phyloP scores from a whole-genome alignment of 148 eudicot genomes.

The Chenopodium album region DNA sequence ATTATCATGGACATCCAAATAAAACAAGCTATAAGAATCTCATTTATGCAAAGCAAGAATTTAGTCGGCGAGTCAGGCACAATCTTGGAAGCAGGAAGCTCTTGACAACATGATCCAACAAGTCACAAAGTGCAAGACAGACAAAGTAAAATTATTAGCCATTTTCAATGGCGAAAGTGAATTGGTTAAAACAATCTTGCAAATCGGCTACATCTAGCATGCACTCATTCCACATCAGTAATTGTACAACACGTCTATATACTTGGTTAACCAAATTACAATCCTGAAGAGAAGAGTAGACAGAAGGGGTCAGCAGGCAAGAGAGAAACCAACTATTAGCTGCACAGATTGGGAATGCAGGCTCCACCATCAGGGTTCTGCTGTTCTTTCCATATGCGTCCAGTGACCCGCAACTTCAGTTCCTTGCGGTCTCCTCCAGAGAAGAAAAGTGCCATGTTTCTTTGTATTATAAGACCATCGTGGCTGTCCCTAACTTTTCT shows the following conservation, averaged over 20 bases:
- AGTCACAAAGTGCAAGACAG: background rate
- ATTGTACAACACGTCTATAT: conserved; percentile 7
- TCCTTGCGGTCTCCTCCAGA: conserved; percentile 73
- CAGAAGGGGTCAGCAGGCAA: background rate
- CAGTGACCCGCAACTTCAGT: conserved; percentile 64
- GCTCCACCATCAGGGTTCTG: conserved; percentile 60
- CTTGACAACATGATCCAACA: background rate
- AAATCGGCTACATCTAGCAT: background rate
- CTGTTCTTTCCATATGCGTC: conserved; percentile 66
- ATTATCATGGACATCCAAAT: background rate
- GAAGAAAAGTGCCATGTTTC: conserved; percentile 74
- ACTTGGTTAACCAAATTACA: conserved; percentile 17
- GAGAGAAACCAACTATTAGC: conserved; percentile 24
- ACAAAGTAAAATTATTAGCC: conserved; percentile 4
- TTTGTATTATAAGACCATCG: conserved; percentile 68
- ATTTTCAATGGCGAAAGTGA: background rate
- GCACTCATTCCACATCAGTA: conserved; percentile 20
- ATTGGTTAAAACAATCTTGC: background rate
- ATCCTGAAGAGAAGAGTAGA: background rate
- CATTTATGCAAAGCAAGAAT: background rate
- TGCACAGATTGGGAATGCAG: conserved; percentile 60
- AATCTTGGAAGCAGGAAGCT: background rate
- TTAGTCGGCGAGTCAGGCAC: background rate
- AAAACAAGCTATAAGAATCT: background rate
- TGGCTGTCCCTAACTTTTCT: conserved; percentile 80